Evolutionary conservation across 768 basidiomycete species (phyloP), one percentile per base, ranked within the genome.

Genomic region (Serendipita sp.): DNA sequence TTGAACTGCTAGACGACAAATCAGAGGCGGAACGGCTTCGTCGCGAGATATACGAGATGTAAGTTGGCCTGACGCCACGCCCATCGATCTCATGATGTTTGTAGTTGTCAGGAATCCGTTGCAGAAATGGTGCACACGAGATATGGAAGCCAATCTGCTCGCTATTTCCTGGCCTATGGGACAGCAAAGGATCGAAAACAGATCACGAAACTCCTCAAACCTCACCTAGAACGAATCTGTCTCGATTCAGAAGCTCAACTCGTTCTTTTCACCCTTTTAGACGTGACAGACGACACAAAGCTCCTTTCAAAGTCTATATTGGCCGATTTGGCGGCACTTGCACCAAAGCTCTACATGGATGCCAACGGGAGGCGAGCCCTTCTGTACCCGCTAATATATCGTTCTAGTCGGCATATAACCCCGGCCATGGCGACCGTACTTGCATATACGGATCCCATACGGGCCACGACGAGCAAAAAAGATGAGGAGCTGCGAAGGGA

Each of bases 41-140:
- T 64, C 77, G 82, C 62, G 91, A 91, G 66, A 83, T 93, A 15
- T 88, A 91, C 44, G 90, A 94, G 69, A 84, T 78, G 85, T 91
- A 66, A 66, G 78, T 71, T 16, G 44, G 5, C 3, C 3, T 2
- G 5, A 27, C 44, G 23, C 37, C 48, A 8, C 8, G 48, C n/a
- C 48, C 44, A 18, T 33, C 3, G 31, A 44, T 31, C 34, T 10
- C 13, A 13, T 1, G 34, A 52, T n/a, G 62, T 46, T 8, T 15
- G 29, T 66, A 91, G 88, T 62, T 88, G 87, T 68, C 84, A 90
- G 67, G 92, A 95, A 45, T 79, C 86, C 18, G 76, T 95, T 4
- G 86, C 92, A 0, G 93, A 96, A 71, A 88, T 95, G 80, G 90
- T 93, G 0, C 93, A 97, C 70, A 97, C 93, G 15, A 91, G 83